These are phyloP conservation scores for Aspergillus novoparasiticus DNA, from an alignment of 2,329 filamentous ascomycete species.

Conservation along the genomic window DNA sequence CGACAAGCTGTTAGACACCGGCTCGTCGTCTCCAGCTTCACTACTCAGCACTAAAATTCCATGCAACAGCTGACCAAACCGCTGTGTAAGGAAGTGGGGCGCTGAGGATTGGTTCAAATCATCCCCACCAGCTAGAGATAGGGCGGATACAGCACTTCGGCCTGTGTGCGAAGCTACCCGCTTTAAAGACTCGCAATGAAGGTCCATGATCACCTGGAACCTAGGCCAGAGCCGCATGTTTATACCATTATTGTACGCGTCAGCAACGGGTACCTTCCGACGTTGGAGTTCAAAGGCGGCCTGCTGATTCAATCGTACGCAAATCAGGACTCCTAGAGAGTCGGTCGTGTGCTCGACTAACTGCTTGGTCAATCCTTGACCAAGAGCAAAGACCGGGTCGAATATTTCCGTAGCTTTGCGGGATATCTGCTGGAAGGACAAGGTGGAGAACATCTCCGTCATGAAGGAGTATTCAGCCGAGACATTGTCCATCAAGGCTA, in stretches of 20 bases:
- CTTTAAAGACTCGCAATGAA: conserved; percentile 85
- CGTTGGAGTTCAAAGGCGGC: conserved; percentile 92
- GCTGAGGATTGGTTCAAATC: conserved; percentile 56
- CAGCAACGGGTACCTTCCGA: conserved; percentile 83
- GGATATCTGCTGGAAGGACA: conserved; percentile 75
- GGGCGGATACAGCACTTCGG: conserved; percentile 54
- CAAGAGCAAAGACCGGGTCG: conserved; percentile 83
- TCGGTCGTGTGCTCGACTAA: conserved; percentile 79
- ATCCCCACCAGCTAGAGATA: conserved; percentile 55
- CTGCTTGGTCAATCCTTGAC: conserved; percentile 72
- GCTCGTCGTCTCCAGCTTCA: conserved; percentile 94
- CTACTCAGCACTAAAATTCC: conserved; percentile 79
- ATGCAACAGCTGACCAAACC: conserved; percentile 91
- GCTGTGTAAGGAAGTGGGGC: conserved; percentile 87
- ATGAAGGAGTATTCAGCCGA: conserved; percentile 95
- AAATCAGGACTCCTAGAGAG: conserved; percentile 83
- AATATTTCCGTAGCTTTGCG: conserved; percentile 87
- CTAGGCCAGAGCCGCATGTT: conserved; percentile 97
- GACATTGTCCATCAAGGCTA: conserved; percentile 90
- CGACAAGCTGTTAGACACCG: conserved; percentile 77
- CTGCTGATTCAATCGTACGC: conserved; percentile 89
- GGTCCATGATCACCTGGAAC: conserved; percentile 90
- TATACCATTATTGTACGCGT: conserved; percentile 90
- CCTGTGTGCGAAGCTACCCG: conserved; percentile 53
- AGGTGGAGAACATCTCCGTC: conserved; percentile 81